A percentile compares a stretch with the other conserved stretches of the same genome.
Evolutionary conservation across 2,329 filamentous ascomycete genomes (phyloP).

Genomic region (Diaporthe humulicola): DNA sequence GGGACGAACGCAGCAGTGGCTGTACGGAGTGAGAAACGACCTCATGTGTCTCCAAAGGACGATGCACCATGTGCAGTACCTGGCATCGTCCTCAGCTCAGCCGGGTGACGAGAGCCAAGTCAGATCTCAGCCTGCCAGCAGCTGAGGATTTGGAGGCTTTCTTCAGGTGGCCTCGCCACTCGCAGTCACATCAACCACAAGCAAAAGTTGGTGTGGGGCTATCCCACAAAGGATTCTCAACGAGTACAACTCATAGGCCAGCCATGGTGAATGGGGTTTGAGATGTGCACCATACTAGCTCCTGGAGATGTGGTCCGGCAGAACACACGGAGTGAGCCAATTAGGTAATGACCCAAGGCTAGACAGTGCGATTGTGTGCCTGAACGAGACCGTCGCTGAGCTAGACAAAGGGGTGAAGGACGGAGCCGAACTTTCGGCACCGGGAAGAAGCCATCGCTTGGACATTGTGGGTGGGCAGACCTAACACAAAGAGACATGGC

Average conservation of each 20-base stretch:
- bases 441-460: not conserved
- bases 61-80: not conserved
- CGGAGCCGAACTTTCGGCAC: conserved; percentile 32
- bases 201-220: not conserved
- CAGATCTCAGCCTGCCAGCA: not conserved
- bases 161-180: not conserved
- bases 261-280: not conserved
- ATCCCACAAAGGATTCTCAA: not conserved
- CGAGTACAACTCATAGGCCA: not conserved
- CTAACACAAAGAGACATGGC: not conserved
- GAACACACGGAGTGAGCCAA: not conserved
- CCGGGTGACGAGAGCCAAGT: not conserved
- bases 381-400: not conserved
- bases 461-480: not conserved
- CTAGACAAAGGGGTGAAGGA: not conserved
- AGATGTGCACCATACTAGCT: not conserved
- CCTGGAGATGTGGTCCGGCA: not conserved
- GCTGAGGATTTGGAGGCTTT: not conserved
- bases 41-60: not conserved
- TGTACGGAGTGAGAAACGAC: not conserved
- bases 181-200: not conserved
- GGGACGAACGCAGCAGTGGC: not conserved
- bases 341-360: conserved; percentile 17
- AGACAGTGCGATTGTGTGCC: not conserved
- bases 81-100: not conserved